Evolutionary conservation across 2,329 filamentous ascomycete genomes (phyloP), one percentile per base, ranked within the genome.

Genomic region (Cercospora berteroae): DNA sequence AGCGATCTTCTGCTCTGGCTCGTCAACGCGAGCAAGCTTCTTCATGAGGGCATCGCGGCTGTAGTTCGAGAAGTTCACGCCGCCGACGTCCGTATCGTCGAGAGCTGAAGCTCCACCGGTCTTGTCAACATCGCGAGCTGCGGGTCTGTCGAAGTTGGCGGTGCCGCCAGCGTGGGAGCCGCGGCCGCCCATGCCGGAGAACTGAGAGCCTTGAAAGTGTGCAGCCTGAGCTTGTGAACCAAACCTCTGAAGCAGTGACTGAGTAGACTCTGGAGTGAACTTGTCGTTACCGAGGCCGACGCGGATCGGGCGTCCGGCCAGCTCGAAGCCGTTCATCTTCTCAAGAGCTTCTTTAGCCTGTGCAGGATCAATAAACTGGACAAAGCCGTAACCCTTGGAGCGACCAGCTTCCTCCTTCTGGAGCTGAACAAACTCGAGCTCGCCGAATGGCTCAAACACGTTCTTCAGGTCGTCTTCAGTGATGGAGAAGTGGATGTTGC

Each of bases 241-340:
- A 84, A 96, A 96, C 82, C 93, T 93, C 84, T 96, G 93, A 78
- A 96, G 84, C 79, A 96, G 88, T 82, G 92, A 94, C 80, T 93
- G 91, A 81, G 93, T 97, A 81, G 93, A 95, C 83, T 98, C 95
- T 77, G 94, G 91, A 82, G 94, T 98, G 83, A 98, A 98, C 88
- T 98, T 98, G 91, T 99, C 95, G 84, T 97, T 99, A 82, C 95
- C 95, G 84, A 99, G 92, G 81, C 95, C 95, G 81, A 99, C 96
- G 79, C 95, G 93, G 80, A 99, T 98, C 71, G 94, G 93, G 79
- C 95, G 94, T 81, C 94, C 94, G 76, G 95, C 95, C 74, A 99
- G 89, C 82, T 98, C 95, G 83, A 98, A 99, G 72, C 94, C 94
- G 82, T 99, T 99, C 94, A 99, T 97, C 83, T 97, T 97, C 81